Percentiles rank a stretch among this genome's conserved stretches.
These are phyloP conservation scores for Lentinula edodes DNA, from an alignment of 768 basidiomycete genomes.

Conservation along the genomic window DNA sequence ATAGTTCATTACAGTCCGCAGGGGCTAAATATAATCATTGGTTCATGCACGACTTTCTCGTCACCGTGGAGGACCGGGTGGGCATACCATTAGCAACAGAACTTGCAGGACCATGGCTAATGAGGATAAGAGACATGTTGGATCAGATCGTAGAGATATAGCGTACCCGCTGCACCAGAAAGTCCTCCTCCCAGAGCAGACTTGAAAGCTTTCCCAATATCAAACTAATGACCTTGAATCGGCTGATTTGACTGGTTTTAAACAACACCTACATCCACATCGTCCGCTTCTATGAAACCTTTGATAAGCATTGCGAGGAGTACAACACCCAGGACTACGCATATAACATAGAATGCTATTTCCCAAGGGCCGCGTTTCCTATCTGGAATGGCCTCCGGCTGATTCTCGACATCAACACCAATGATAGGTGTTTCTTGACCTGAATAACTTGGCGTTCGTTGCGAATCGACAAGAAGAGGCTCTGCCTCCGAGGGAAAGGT, in stretches of 20 bases:
- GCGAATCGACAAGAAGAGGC: slow-evolving; percentile 1
- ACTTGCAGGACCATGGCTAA: slow-evolving; percentile 94
- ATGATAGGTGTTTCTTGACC: not conserved
- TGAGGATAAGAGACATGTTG: not conserved
- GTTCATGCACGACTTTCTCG: not conserved
- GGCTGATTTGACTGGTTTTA: not conserved
- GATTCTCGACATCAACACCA: slow-evolving; percentile 1
- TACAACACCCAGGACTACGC: not conserved
- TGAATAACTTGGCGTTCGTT: not conserved
- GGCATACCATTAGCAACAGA: slow-evolving; percentile 67
- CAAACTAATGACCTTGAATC: slow-evolving; percentile 54
- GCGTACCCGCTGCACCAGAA: slow-evolving; percentile 76
- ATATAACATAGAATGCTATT: not conserved
- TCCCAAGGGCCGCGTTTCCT: not conserved
- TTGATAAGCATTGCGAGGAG: slow-evolving; percentile 47
- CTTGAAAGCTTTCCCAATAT: slow-evolving; percentile 69
- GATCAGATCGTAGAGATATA: not conserved
- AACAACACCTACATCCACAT: slow-evolving; percentile 52
- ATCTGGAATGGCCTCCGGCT: not conserved
- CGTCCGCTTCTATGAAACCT: slow-evolving; percentile 62
- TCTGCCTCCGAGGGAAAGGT: slow-evolving; percentile 1
- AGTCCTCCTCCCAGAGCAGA: slow-evolving; percentile 86
- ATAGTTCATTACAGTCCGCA: slow-evolving; percentile 98
- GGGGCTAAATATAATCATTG: slow-evolving; percentile 42
- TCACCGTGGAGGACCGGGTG: slow-evolving; percentile 13